Base-by-base conservation (phyloP, 1,284 basidiomycete genomes). In the Xerocomus minutiporus region DNA sequence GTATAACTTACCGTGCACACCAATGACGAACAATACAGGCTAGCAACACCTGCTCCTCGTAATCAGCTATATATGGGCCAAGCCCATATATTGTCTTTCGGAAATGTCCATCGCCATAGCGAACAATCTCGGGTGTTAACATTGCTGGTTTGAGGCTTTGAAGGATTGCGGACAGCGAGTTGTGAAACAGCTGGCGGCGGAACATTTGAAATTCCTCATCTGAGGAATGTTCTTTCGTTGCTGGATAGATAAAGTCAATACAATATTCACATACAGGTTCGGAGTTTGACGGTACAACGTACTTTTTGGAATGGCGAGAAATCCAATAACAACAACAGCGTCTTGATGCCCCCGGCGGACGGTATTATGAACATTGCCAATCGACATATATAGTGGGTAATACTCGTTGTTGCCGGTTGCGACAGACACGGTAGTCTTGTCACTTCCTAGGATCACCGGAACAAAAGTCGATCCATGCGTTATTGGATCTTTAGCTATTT, bases 101-200 rank as follows among this genome's bases (percentile, higher is more conserved):
- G 13, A 45, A 62, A 20, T 61, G 59, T 0, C 39, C 9, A 26
- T 68, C 61, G 8, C 56, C 26, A 35, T 55, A 68, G 1, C 23
- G 28, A 34, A 46, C 12, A 8, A 46, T 7, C 8, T 46, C 13
- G 2, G 28, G 49, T 39, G 1, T n/a, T 7, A 8, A 40, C 42
- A 51, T 45, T 0, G 26, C 35, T 0, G 20, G 28, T 17, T 32
- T 25, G 3, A 62, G 49, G 9, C 58, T 17, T 4, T 34, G 8
- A 1, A 64, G 45, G 2, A 61, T 58, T 4, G 5, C 15, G 0
- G 56, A 13, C n/a, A 60, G 8, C 0, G 56, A 51, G 5, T 29
- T 20, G 50, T 58, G 55, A 12, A 48, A 54, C 6, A 49, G 15
- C 13, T 48, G 47, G 5, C 46, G 45, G 1, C 51, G 43, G 48